Evolutionary conservation across 2,329 filamentous ascomycete species (phyloP), one percentile per base, ranked within the genome.

Genomic region (Hawksworthiomyces lignivorus): DNA sequence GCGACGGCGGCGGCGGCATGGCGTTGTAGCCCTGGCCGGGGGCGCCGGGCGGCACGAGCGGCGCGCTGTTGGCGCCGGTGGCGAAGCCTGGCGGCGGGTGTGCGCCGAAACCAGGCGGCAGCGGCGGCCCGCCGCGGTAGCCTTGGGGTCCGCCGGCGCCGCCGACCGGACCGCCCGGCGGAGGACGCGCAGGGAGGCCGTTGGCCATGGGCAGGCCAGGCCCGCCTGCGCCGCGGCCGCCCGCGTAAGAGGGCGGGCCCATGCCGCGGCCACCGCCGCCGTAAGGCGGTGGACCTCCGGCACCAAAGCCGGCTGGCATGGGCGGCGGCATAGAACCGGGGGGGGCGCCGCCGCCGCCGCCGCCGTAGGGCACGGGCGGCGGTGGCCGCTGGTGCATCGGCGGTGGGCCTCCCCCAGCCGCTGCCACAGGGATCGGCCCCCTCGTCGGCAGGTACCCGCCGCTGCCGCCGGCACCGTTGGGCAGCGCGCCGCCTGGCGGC

Each of bases 171-270:
- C 69, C 68, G 38, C 63, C 63, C 35, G 67, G 67, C 0, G 70
- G 70, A 4, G 70, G 71, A 14, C 71, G 61, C 0, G 70, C 68
- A 0, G 72, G 71, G 4, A 75, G 58, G 1, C 71, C 72, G 1
- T 69, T 65, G 0, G 70, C 64, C 8, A 70, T 66, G 0, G 70
- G 70, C 3, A 74, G 63, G 37, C 56, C 48, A n/a, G 54, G 54
- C 12, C 58, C 56, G 22, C 53, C 50, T 47, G 48, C 4, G 46
- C 54, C 28, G 52, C 52, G 19, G 17, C 21, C 45, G 35, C 34
- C n/a, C 22, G 27, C 36, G 28, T 34, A 11, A 17, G 61, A 4
- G 56, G 58, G 41, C 61, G 54, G 5, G 47, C 49, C 61, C 15
- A 42, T 27, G 15, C 34, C 18, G 7, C 39, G 30, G 19, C 45